These are phyloP conservation scores for Coniochaeta pulveracea DNA, from an alignment of 2,329 filamentous ascomycete species.

Conservation along the genomic window DNA sequence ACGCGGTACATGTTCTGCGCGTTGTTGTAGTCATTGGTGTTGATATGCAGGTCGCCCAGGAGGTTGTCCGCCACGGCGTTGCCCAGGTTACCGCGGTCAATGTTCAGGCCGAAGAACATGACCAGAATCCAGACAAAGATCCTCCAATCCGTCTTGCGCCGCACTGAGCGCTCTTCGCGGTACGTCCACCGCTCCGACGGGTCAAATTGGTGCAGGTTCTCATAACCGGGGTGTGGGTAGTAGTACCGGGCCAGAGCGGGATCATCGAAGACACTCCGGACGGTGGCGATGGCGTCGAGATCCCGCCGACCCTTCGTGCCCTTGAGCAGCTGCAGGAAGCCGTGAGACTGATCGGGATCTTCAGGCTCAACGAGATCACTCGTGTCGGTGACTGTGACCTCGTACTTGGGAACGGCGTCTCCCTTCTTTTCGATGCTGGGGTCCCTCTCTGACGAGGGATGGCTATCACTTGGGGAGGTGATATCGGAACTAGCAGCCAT, in stretches of 20 bases:
- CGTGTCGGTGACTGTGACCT: too few relatives aligned
- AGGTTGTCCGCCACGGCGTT: slow-evolving; percentile 22
- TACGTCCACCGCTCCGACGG: slow-evolving; percentile 23
- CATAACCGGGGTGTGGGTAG: slow-evolving; percentile 12
- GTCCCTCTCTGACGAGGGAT: too few relatives aligned
- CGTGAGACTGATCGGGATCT: too few relatives aligned
- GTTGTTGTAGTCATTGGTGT: slow-evolving; percentile 36
- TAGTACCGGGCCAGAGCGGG: slow-evolving; percentile 10
- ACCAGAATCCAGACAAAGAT: slow-evolving; percentile 39
- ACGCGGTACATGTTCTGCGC: slow-evolving; percentile 43
- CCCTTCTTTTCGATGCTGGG: too few relatives aligned
- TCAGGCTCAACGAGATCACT: too few relatives aligned
- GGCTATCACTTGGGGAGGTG: too few relatives aligned
- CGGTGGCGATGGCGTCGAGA: slow-evolving; percentile 10
- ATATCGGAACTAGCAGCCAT: too few relatives aligned
- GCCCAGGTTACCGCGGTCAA: slow-evolving; percentile 33
- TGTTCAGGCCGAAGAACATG: slow-evolving; percentile 40
- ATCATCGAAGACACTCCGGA: slow-evolving; percentile 14
- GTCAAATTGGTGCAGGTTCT: slow-evolving; percentile 26
- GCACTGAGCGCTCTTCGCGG: slow-evolving; percentile 19
- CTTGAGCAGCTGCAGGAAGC: neutral
- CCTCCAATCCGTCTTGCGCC: slow-evolving; percentile 33
- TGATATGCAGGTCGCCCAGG: slow-evolving; percentile 19
- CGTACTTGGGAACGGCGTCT: too few relatives aligned
- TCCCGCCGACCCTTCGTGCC: slow-evolving; percentile 1